phyloP scores from a whole-genome alignment of 768 basidiomycete species.

The Rickenella mellea region DNA sequence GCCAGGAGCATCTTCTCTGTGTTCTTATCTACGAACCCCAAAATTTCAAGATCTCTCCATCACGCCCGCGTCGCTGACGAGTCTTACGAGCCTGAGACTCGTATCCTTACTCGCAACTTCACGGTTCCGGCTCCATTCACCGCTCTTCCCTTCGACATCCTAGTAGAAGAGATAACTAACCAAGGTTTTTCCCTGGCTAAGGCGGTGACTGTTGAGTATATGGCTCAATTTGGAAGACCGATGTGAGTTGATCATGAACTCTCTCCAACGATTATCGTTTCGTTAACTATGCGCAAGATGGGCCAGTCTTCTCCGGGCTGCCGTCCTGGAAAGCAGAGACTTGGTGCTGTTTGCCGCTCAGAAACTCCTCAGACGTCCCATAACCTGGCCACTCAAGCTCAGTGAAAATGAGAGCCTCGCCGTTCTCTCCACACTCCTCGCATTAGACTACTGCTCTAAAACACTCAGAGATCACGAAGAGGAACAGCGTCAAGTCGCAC shows the following conservation, averaged over 20 bases:
- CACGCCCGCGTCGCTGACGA: too few species aligned
- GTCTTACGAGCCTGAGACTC: conserved; percentile 4
- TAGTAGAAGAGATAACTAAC: conserved; percentile 7
- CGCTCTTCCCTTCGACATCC: conserved; percentile 15
- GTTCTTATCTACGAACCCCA: conserved; percentile 17
- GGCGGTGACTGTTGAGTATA: conserved; percentile 11
- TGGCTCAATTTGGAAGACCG: conserved; percentile 15
- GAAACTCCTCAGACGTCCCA: conserved; percentile 2
- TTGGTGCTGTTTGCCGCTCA: conserved; percentile 6
- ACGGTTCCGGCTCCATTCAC: conserved; percentile 9
- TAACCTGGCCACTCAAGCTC: too few species aligned
- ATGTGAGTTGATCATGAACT: conserved; percentile 12
- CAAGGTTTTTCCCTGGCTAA: conserved; percentile 8
- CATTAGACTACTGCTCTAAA: conserved; percentile 19
- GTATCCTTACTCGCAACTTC: conserved; percentile 5
- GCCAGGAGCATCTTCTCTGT: conserved; percentile 12
- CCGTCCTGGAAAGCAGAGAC: neutral
- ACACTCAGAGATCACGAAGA: conserved; percentile 4
- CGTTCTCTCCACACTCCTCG: conserved; percentile 12
- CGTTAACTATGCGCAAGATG: conserved; percentile 9
- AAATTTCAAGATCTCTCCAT: conserved; percentile 9
- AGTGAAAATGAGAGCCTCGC: conserved; percentile 2
- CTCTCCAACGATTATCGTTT: too few species aligned
- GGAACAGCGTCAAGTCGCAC: conserved; percentile 20
- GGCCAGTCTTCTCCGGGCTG: conserved; percentile 7